Base-by-base conservation (phyloP, 768 basidiomycete species). In the Lenzites betulinus region DNA sequence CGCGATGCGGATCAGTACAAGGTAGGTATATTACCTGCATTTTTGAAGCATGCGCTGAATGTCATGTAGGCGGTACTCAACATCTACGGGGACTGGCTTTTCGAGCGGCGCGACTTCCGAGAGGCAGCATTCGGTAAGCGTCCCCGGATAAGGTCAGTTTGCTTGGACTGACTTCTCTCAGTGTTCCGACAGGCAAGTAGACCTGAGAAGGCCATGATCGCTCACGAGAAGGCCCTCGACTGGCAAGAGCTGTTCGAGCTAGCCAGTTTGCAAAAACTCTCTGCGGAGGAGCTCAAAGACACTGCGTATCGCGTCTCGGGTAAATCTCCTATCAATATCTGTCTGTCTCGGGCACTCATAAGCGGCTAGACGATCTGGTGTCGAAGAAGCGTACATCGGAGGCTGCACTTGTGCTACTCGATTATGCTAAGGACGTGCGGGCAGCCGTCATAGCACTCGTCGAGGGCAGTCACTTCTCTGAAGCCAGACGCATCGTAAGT, bases 211-310 rank as follows among this genome's bases (percentile, higher is more conserved):
- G 93, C 95, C 1, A 87, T 99, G 83, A 79, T 89, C 9, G 88
- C 95, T 0, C 86, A 95, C 67, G 95, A 98, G 73, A 89, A 87
- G 57, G 90, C 90, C 0, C 76, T 93, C 33, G 84, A 90, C 54
- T 99, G 96, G 96, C 87, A 90, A 67, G 93, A 95, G 64, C 77
- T 97, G 0, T 98, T 99, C 72, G 87, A 91, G 25, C 76, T 97
- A 26, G 90, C 90, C n/a, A n/a, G n/a, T 2, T 66, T 82, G 22
- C 78, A 78, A 26, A 79, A 83, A 49, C 66, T 84, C 11, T 59
- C 78, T 0, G 74, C 75, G 28, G 86, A 88, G 13, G 86, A 90
- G 44, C 69, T 93, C 11, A 70, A 76, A 15, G 81, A 82, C 2
- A 83, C 87, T 67, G 93, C 84, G 13, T 87, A 90, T 70, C 86